Percentiles rank a stretch among this genome's conserved stretches.
Evolutionary conservation across 169 alveolate species (phyloP).

Genomic region (Eimeria tenella): DNA sequence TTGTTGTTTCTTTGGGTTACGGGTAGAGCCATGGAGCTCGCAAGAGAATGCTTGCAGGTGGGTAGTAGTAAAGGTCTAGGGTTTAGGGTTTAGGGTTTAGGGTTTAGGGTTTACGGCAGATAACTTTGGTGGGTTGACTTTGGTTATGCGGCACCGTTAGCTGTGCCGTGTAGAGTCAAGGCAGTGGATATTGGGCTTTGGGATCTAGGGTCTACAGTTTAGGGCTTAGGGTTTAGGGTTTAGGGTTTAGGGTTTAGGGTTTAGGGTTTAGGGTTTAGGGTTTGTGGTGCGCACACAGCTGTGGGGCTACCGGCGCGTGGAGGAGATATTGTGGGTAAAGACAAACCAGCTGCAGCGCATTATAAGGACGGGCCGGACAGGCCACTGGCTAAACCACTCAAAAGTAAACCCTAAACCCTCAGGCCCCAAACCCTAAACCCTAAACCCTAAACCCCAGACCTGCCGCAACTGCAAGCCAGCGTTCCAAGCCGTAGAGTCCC

Average conservation of each 20-base stretch:
- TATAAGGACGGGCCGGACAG: constrained; percentile 97
- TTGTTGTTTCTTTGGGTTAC: constrained; percentile 97
- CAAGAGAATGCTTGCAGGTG: constrained; percentile 89
- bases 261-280: constrained; percentile 13
- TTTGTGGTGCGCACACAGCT: constrained; percentile 71
- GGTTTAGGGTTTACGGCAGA: neutral
- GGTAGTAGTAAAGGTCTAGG: neutral
- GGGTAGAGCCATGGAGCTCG: constrained; percentile 97
- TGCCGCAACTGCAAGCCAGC: no score
- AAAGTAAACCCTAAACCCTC: constrained; percentile 85
- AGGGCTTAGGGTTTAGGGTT: constrained; percentile 2
- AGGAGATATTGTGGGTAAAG: constrained; percentile 97
- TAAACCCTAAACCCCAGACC: neutral
- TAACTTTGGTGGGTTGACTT: neutral
- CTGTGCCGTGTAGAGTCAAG: constrained; percentile 82
- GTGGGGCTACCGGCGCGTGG: constrained; percentile 98
- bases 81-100: neutral
- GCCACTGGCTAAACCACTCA: constrained; percentile 98
- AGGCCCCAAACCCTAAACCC: constrained; percentile 18
- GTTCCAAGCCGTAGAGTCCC: no score
- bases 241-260: constrained; percentile 29
- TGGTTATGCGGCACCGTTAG: constrained; percentile 13
- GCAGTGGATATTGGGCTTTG: neutral
- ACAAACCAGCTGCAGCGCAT: constrained; percentile 96
- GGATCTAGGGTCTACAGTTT: neutral